Evolutionary conservation across 768 basidiomycete genomes (phyloP), one percentile per base, ranked within the genome.

Genomic region (Suillus weaverae): DNA sequence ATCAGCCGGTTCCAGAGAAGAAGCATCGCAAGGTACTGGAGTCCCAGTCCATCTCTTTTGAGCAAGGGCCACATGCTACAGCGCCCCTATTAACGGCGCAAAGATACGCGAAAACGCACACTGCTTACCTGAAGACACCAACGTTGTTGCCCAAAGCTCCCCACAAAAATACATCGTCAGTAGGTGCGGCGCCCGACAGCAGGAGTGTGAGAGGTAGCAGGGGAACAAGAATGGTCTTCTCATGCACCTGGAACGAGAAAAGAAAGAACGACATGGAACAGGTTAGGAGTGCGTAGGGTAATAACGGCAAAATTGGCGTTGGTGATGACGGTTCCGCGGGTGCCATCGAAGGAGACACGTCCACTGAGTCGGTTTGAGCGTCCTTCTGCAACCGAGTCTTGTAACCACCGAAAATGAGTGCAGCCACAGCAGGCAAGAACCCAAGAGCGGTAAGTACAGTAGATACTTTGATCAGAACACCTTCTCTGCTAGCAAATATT

Each of bases 211-310:
- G 80, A 0, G 96, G 96, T 67, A 98, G 75, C 26, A 99, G 81
- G 4, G 95, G 94, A 1, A 98, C 72, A 20, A 97, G 73, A 46
- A 98, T 92, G 4, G 90, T 89, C 81, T 97, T 98, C 76, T 98
- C 96, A 75, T 97, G 96, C 44, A 96, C 95, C 71, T 97, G 95
- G 77, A 97, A 97, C 7, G 95, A 95, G 80, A 97, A 96, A 38
- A 98, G 81, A 80, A 97, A 98, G 83, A 98, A 97, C 10, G 95
- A 91, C 81, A 98, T 85, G 0, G 92, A 91, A 1, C 87, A 89
- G 8, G 86, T 88, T 66, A 95, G 84, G 33, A 97, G 81, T 3
- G 91, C 88, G 68, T 92, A 91, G 0, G 91, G 91, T 4, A 98
- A 82, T 2, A 99, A 80, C 0, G 86, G 82, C 30, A 91, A 76